Percentiles rank a stretch among this genome's conserved stretches.
These are phyloP conservation scores for Lepiota brunneoincarnata DNA, from an alignment of 768 basidiomycete genomes.

Conservation along the genomic window DNA sequence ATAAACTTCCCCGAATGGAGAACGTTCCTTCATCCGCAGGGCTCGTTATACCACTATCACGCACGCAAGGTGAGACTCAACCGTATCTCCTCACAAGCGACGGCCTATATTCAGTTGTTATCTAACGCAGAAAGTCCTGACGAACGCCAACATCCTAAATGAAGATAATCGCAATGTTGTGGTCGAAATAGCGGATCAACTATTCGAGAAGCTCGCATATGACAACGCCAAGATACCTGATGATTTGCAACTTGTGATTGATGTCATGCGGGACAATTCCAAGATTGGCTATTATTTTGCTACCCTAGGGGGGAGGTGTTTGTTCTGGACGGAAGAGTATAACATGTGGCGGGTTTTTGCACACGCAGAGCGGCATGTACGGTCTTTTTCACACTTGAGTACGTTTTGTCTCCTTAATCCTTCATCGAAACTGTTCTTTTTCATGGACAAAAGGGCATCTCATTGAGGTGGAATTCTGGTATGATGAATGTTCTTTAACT, in stretches of 20 bases:
- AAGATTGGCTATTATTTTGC: conserved; percentile 13
- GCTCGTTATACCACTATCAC: conserved; percentile 11
- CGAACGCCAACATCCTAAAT: conserved; percentile 12
- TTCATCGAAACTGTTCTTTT: too few species aligned
- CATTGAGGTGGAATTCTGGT: conserved; percentile 14
- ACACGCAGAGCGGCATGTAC: background rate
- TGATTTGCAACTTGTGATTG: conserved; percentile 12
- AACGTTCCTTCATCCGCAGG: conserved; percentile 11
- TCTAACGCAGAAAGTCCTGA: conserved; percentile 9
- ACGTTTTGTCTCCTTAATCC: background rate
- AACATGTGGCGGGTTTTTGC: conserved; percentile 6
- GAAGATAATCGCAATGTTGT: background rate
- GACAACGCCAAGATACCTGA: background rate
- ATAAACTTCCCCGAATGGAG: conserved; percentile 3
- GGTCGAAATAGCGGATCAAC: background rate
- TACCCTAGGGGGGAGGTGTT: background rate
- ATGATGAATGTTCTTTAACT: background rate
- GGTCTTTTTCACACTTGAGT: conserved; percentile 12
- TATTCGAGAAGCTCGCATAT: conserved; percentile 2
- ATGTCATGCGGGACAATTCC: conserved; percentile 5
- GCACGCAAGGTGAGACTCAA: conserved; percentile 3
- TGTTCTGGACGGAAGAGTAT: conserved; percentile 13
- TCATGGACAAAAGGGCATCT: conserved; percentile 14
- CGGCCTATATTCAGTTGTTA: too few species aligned
- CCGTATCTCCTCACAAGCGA: too few species aligned